phyloP scores from a whole-genome alignment of 345 rosid genomes.

The Citrus reticulata region DNA sequence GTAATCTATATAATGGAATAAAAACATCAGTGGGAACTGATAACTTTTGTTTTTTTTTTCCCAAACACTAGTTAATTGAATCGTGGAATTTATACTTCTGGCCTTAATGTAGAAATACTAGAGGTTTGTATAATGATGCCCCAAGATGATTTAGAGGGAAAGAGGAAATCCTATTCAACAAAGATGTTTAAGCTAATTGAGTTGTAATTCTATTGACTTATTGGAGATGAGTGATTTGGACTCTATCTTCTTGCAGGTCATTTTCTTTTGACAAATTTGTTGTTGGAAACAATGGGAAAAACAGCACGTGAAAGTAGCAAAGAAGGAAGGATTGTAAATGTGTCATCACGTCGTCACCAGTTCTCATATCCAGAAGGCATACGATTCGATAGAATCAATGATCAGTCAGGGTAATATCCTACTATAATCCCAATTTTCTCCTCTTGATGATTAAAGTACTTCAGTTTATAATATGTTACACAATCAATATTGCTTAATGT shows the following conservation, averaged over 20 bases:
- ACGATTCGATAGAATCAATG: constrained; percentile 58
- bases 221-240: background rate
- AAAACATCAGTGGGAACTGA: background rate
- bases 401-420: constrained; percentile 46
- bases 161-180: background rate
- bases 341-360: constrained; percentile 55
- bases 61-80: background rate
- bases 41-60: background rate
- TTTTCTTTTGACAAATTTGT: constrained; percentile 63
- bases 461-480: background rate
- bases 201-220: background rate
- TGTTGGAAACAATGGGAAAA: constrained; percentile 71
- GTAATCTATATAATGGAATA: background rate
- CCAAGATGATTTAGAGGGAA: background rate
- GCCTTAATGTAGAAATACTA: background rate
- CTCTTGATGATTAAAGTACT: too few relatives aligned
- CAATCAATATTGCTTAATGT: background rate
- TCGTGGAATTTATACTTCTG: background rate
- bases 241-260: constrained; percentile 43
- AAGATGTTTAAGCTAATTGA: background rate
- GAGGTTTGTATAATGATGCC: background rate
- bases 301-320: constrained; percentile 47
- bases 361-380: constrained; percentile 53
- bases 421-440: background rate
- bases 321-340: constrained; percentile 72